Evolutionary conservation across 257 asterid genomes (phyloP).

Genomic region (Nicotiana attenuata): DNA sequence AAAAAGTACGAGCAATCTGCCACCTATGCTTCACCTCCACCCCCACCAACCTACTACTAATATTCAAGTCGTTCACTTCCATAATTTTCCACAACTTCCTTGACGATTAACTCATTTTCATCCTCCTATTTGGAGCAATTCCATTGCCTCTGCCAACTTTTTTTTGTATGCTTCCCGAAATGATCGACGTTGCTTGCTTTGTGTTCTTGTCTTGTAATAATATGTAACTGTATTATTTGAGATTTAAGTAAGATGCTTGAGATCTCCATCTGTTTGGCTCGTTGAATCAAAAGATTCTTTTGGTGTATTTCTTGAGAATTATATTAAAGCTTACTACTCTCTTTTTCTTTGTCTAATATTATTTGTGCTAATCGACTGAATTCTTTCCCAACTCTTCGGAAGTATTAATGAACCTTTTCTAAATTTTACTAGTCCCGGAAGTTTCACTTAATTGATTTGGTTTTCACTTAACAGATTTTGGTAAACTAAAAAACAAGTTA

Average conservation of each 20-base stretch:
- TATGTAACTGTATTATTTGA: neutral
- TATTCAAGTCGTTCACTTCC: neutral
- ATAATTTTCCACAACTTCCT: neutral
- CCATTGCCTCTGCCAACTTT: neutral
- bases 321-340: neutral
- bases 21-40: slow-evolving; percentile 4
- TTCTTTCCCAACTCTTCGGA: neutral
- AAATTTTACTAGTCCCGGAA: neutral
- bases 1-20: neutral
- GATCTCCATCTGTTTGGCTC: neutral
- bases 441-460: neutral
- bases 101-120: neutral
- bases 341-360: neutral
- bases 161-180: neutral
- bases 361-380: neutral
- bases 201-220: neutral
- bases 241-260: neutral
- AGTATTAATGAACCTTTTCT: neutral
- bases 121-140: neutral
- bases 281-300: neutral
- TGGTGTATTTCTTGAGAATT: neutral
- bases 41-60: neutral
- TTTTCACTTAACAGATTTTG: neutral
- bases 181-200: neutral
- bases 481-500: neutral